Conservation (phyloP, 2,329 filamentous ascomycete genomes). For the Colletotrichum echinochloae region DNA sequence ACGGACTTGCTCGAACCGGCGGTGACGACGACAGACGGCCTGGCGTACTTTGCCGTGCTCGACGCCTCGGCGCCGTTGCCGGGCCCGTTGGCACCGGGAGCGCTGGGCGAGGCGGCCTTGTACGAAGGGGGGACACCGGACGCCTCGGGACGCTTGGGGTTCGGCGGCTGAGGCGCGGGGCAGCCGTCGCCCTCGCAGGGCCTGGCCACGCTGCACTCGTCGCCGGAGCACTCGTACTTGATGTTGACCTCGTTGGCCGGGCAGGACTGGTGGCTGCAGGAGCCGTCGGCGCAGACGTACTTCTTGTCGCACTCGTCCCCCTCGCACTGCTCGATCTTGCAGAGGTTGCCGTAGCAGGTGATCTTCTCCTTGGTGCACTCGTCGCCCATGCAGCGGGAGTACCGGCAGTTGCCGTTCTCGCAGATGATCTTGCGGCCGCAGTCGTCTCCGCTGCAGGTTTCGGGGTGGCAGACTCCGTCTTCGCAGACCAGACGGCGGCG, state of each 20-base stretch:
- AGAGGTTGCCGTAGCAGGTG: conserved; percentile 39
- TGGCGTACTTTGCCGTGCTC: neutral
- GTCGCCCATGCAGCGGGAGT: conserved; percentile 27
- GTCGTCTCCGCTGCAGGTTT: conserved; percentile 39
- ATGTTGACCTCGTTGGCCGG: conserved; percentile 43
- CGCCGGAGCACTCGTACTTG: conserved; percentile 52
- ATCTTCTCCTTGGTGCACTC: conserved; percentile 32
- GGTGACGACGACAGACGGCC: neutral
- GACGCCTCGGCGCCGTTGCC: no score
- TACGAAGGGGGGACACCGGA: neutral
- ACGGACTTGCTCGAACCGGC: neutral
- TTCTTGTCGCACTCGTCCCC: conserved; percentile 47
- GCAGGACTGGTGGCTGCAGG: conserved; percentile 45
- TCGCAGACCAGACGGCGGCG: conserved; percentile 46
- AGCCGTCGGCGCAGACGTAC: conserved; percentile 41
- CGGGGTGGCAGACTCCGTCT: conserved; percentile 35
- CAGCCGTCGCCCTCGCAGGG: conserved; percentile 48
- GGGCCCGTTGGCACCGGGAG: neutral
- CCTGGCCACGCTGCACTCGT: conserved; percentile 47
- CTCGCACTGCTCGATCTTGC: conserved; percentile 48
- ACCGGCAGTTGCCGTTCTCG: conserved; percentile 24
- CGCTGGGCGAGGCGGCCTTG: neutral
- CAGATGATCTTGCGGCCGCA: conserved; percentile 23
- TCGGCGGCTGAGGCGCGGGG: conserved; percentile 43
- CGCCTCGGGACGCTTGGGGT: neutral